phyloP scores from a whole-genome alignment of 306 rosid genomes.

The Pyrus communis region DNA sequence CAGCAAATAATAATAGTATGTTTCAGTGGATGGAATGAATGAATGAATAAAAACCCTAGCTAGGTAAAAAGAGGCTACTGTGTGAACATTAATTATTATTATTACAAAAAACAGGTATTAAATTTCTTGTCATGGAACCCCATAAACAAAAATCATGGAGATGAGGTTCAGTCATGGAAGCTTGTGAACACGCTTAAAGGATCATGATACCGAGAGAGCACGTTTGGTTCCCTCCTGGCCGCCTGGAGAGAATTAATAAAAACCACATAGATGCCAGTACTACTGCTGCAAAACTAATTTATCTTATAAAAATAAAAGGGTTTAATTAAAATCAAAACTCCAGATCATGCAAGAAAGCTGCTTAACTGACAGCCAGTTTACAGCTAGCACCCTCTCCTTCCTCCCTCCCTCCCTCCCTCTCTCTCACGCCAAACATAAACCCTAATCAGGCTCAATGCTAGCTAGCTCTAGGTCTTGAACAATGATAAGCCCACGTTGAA shows the following conservation, averaged over 20 bases:
- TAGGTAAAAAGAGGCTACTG: background rate
- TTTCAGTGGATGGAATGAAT: background rate
- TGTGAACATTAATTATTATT: background rate
- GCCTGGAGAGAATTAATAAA: background rate
- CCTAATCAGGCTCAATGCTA: slow-evolving; percentile 31
- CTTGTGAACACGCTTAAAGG: slow-evolving; percentile 49
- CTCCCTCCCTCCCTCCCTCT: slow-evolving; percentile 23
- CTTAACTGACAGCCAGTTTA: slow-evolving; percentile 80
- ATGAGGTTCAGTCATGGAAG: slow-evolving; percentile 19
- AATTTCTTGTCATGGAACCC: slow-evolving; percentile 5
- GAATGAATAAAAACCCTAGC: background rate
- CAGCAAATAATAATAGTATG: background rate
- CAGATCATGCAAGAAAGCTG: slow-evolving; percentile 97
- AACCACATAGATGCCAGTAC: background rate
- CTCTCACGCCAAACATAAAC: slow-evolving; percentile 38
- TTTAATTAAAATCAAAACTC: slow-evolving; percentile 2
- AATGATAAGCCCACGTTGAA: slow-evolving; percentile 37
- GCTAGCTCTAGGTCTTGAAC: slow-evolving; percentile 23
- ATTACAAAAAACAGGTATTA: background rate
- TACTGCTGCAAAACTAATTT: slow-evolving; percentile 5
- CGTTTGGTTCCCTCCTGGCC: slow-evolving; percentile 68
- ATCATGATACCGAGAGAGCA: slow-evolving; percentile 68
- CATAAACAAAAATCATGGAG: slow-evolving; percentile 36
- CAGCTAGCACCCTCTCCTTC: slow-evolving; percentile 58
- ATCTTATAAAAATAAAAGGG: background rate